phyloP scores from a whole-genome alignment of 495 filamentous ascomycete genomes.

The Cercophora samala region DNA sequence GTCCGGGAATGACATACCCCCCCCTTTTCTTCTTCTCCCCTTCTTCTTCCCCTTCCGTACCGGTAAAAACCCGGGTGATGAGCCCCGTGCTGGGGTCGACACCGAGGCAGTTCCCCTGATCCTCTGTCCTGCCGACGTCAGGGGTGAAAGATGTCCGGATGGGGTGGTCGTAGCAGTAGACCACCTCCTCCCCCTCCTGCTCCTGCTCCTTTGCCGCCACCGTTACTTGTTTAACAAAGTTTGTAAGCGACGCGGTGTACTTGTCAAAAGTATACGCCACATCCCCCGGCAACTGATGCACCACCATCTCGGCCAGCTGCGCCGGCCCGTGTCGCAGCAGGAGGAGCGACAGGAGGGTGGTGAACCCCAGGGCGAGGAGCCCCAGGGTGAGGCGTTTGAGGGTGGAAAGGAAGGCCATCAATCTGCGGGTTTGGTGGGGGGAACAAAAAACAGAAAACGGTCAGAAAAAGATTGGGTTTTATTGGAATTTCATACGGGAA shows the following conservation, averaged over 20 bases:
- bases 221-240: too few relatives aligned
- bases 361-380: background rate
- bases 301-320: background rate
- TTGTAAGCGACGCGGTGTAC: background rate
- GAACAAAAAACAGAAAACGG: too few relatives aligned
- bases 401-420: background rate
- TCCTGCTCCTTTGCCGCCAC: too few relatives aligned
- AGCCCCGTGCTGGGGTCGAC: background rate
- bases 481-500: too few relatives aligned
- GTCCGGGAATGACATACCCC: slow-evolving; percentile 51
- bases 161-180: background rate
- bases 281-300: background rate
- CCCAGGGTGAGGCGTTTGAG: background rate
- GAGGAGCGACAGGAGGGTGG: background rate
- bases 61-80: background rate
- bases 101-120: background rate
- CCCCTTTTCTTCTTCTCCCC: background rate
- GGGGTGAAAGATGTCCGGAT: background rate
- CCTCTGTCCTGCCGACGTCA: background rate
- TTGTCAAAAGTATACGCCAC: background rate
- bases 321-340: background rate
- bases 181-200: background rate
- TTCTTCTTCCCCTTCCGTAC: too few relatives aligned
- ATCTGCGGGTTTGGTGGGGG: background rate
- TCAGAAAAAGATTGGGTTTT: too few relatives aligned